Conservation (phyloP, 1,284 basidiomycete species). For the Leccinum griseonigrum region DNA sequence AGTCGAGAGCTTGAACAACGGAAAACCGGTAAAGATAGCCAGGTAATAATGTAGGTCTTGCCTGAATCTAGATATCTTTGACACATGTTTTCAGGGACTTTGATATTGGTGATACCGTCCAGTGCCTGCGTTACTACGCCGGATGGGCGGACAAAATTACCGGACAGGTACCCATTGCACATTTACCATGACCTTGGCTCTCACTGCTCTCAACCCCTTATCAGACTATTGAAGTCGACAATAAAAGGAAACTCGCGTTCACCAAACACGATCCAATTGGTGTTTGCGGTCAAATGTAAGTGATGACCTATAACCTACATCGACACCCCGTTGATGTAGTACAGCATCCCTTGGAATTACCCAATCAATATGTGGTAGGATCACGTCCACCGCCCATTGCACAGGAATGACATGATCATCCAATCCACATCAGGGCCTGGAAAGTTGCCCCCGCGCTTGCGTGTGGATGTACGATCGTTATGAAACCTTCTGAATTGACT, state of each 20-base stretch:
- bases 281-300: conserved; percentile 87
- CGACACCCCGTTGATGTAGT: conserved; percentile 8
- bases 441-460: conserved; percentile 91
- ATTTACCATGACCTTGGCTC: not conserved
- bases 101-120: conserved; percentile 82
- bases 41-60: conserved; percentile 36
- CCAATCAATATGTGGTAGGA: conserved; percentile 85
- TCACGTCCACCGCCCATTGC: conserved; percentile 2
- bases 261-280: conserved; percentile 93
- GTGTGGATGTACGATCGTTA: conserved; percentile 83
- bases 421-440: conserved; percentile 65
- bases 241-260: conserved; percentile 78
- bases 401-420: conserved; percentile 8
- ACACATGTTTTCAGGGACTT: conserved; percentile 55
- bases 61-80: not conserved
- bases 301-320: conserved; percentile 15
- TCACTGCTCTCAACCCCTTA: not conserved
- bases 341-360: conserved; percentile 89
- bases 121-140: conserved; percentile 81
- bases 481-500: conserved; percentile 92
- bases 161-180: conserved; percentile 49
- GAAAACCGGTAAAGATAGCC: conserved; percentile 80
- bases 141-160: conserved; percentile 67
- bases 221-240: conserved; percentile 79
- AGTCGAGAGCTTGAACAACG: conserved; percentile 80